Conservation (phyloP, 1,284 basidiomycete species). For the Pseudozyma tsukubaensis region DNA sequence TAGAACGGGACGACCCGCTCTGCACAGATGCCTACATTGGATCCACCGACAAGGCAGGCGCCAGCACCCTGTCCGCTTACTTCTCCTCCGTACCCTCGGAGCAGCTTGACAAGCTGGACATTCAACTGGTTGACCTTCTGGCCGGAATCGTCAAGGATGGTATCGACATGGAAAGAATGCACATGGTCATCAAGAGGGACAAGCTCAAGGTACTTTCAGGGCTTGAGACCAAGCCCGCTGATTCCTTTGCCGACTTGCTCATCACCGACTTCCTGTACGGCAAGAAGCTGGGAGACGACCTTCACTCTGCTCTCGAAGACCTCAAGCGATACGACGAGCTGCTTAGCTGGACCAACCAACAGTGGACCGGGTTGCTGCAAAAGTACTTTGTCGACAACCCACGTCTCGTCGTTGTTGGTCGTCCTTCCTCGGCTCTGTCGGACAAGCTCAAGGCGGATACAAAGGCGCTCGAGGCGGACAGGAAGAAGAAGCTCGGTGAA, state of each 20-base stretch:
- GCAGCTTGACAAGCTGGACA: constrained; percentile 79
- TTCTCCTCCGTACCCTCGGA: constrained; percentile 86
- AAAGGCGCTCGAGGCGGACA: constrained; percentile 79
- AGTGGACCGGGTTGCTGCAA: constrained; percentile 84
- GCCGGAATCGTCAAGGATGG: constrained; percentile 79
- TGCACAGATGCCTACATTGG: constrained; percentile 86
- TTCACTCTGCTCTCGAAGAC: constrained; percentile 81
- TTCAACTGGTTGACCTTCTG: constrained; percentile 79
- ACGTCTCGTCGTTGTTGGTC: constrained; percentile 77
- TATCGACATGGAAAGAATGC: constrained; percentile 92
- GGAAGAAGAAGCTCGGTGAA: constrained; percentile 79
- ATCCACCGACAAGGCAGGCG: constrained; percentile 77
- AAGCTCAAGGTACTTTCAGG: constrained; percentile 76
- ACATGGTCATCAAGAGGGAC: constrained; percentile 85
- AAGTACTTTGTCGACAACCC: constrained; percentile 73
- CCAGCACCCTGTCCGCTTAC: constrained; percentile 80
- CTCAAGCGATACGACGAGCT: constrained; percentile 77
- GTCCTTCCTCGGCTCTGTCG: constrained; percentile 86
- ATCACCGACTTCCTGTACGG: constrained; percentile 86
- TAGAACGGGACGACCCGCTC: constrained; percentile 90
- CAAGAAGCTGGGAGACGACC: constrained; percentile 81
- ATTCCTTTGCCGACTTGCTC: constrained; percentile 74
- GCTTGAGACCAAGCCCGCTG: constrained; percentile 70
- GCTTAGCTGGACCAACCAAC: constrained; percentile 78
- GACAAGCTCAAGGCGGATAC: constrained; percentile 85